Evolutionary conservation across 495 filamentous ascomycete species (phyloP), one percentile per base, ranked within the genome.

Genomic region (Lophiotrema nucula): DNA sequence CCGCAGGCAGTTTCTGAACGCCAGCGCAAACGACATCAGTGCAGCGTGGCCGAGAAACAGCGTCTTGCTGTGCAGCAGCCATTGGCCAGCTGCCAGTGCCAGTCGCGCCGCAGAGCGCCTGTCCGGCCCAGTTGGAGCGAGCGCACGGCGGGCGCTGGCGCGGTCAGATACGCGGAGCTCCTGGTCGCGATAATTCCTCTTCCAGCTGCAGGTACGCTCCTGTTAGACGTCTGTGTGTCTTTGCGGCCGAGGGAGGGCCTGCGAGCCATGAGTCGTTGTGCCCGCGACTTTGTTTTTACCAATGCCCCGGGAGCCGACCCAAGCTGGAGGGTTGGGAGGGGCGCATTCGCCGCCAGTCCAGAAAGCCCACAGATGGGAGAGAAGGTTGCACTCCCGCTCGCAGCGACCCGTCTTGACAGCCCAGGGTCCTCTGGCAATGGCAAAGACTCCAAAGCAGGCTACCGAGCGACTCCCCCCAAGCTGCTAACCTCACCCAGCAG

Each of bases 401-500:
- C 38, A 39, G 3, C 16, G 5, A 21, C 16, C 25, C 39, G 26
- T 13, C 22, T 16, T 56, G 53, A 56, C 53, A 56, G 23, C 22
- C 53, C 53, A 56, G 53, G 53, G 23, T 48, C 27, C 44, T 42
- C 53, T 23, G 42, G 53, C 51, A 31, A 15, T 18, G 8, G 10
- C 16, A n/a, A n/a, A n/a, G n/a, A n/a, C n/a, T n/a, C n/a, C n/a
- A n/a, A n/a, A n/a, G 18, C 19, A 23, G 44, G 8, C 23, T 6
- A 11, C 5, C 44, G 18, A 11, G 5, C 23, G 10, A 10, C 44
- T 47, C 10, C 18, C 24, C 46, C n/a, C n/a, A n/a, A 11, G 11
- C 46, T 4, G 39, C 11, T 13, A 6, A 43, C 10, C 10, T 18
- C 39, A 18, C 39, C 18, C 39, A 6, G 39, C 10, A 6, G 19